Percentiles rank a stretch among this genome's conserved stretches.
These are phyloP conservation scores for Exophiala dermatitidis DNA, from an alignment of 2,329 filamentous ascomycete genomes.

Conservation along the genomic window DNA sequence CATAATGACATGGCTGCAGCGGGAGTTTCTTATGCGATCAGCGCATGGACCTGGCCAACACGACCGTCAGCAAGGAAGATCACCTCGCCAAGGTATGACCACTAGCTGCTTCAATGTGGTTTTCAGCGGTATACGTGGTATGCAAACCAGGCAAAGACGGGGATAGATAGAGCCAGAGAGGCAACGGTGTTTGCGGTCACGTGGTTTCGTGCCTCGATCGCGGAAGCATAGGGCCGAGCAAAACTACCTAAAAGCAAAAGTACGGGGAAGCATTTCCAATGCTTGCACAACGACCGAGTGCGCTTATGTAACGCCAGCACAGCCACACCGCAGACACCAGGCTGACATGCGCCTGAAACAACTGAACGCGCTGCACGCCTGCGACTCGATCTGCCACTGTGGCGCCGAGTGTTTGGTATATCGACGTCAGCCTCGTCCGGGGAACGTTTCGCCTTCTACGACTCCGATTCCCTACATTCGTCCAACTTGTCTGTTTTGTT, in stretches of 20 bases:
- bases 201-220: too few relatives aligned
- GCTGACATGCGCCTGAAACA: too few relatives aligned
- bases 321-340: not conserved
- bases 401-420: not conserved
- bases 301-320: not conserved
- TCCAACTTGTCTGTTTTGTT: not conserved
- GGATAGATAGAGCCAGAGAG: too few relatives aligned
- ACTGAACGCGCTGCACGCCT: not conserved
- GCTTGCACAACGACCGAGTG: not conserved
- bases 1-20: constrained; percentile 50
- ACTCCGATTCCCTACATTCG: not conserved
- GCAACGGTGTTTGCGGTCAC: too few relatives aligned
- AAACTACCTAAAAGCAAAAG: not conserved
- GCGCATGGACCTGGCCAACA: too few relatives aligned
- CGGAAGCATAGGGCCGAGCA: not conserved
- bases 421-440: constrained; percentile 11
- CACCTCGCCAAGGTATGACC: too few relatives aligned
- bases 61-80: too few relatives aligned
- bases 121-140: too few relatives aligned
- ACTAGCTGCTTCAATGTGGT: too few relatives aligned
- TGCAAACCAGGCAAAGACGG: too few relatives aligned
- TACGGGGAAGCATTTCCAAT: not conserved
- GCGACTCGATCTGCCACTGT: not conserved
- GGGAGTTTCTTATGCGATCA: not conserved
- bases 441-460: constrained; percentile 1